Evolutionary conservation across 495 filamentous ascomycete species (phyloP), one percentile per base, ranked within the genome.

Genomic region (Penicillium bovifimosum): DNA sequence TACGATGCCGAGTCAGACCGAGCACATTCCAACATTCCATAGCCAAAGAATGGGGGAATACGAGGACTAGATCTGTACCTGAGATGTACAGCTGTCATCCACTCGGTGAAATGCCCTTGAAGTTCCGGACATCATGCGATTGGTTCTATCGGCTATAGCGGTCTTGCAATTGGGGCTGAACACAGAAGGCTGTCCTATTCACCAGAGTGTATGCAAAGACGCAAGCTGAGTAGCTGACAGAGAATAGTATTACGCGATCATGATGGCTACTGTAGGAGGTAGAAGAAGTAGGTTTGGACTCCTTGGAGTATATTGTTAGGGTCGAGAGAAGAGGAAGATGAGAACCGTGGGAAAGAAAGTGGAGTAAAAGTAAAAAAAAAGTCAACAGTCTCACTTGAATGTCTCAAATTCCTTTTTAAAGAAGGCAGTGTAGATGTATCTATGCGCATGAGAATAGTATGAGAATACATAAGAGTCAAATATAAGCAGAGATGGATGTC

Each of bases 171-270:
- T 48, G 50, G 41, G 60, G 42, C 62, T 55, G 53, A 58, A 32
- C 36, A 20, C 36, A 20, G 16, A 18, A 45, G 27, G 50, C 28
- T 33, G 27, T 34, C 28, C 20, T 24, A 24, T 35, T 45, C n/a
- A n/a, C n/a, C n/a, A n/a, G n/a, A n/a, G n/a, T n/a, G n/a, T n/a
- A n/a, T n/a, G n/a, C n/a, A n/a, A n/a, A n/a, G n/a, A n/a, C n/a
- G n/a, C n/a, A n/a, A n/a, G n/a, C n/a, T n/a, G n/a, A n/a, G n/a
- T n/a, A n/a, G n/a, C n/a, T n/a, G n/a, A n/a, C n/a, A n/a, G n/a
- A n/a, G n/a, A n/a, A n/a, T n/a, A n/a, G 41, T 28, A 61, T 63
- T 58, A 63, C 54, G 51, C 45, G 58, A 54, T 54, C 47, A 54
- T 63, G 57, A 63, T 60, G 54, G 47, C 47, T 57, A 60, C 20